Evolutionary conservation across 768 basidiomycete genomes (phyloP), one percentile per base, ranked within the genome.

Genomic region (Leccinum incarnatum): DNA sequence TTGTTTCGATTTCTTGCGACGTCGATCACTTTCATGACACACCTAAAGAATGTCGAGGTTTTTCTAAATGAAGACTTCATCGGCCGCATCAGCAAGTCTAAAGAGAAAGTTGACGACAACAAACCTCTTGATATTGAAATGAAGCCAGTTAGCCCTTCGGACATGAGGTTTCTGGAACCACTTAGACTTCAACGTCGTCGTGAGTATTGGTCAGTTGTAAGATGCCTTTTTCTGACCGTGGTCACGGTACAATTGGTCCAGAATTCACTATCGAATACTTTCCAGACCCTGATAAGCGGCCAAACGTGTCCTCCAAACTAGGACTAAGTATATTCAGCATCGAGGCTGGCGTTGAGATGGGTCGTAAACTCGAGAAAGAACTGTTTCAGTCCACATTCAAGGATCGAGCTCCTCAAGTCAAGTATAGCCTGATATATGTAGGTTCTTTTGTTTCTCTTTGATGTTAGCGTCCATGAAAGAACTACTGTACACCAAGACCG

Each of bases 21-120:
- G 5, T 91, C 90, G 1, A 86, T 98, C 55, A 93, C 93, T 0
- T 98, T 98, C 76, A 97, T 96, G 88, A 76, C 79, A 3, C 80
- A 85, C 58, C 79, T 98, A 10, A 76, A 78, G 15, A 79, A 87
- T 69, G 84, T 97, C 56, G 86, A 83, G 63, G 82, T 98, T 34
- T 91, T 82, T 70, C 83, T 95, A 42, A 86, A 98, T 65, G 84
- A 85, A 60, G 82, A 84, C 64, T 77, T 85, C 42, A 76, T 94
- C 2, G 82, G 84, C 19, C 79, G 76, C 36, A 70, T 95, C 51
- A 79, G 76, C 36, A 95, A 93, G 75, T 74, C 79, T 1, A 66
- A 77, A 21, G 83, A 83, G 4, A 45, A 74, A 9, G 75, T 84
- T 2, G 77, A 77, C 5, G 73, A 72, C 2, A 62, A 89, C 11